Evolutionary conservation across 2,329 filamentous ascomycete genomes (phyloP), one percentile per base, ranked within the genome.

Genomic region (Epichloe elymi): DNA sequence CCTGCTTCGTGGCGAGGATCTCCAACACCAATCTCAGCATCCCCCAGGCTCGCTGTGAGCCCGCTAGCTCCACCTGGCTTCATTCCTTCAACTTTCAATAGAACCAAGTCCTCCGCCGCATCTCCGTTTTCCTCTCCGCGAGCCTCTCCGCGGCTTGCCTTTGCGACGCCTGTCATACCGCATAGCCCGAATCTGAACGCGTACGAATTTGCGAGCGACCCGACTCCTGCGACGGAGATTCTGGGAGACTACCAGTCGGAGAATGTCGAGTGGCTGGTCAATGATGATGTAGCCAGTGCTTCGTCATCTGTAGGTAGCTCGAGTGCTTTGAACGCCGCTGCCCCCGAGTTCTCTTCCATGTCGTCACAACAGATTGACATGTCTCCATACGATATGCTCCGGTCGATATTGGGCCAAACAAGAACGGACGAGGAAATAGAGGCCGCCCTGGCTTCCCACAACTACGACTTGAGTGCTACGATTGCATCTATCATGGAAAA

Each of bases 341-440:
- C 88, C 5, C 85, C 90, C 23, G 89, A 96, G 65, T 96, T 80
- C 59, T 75, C 78, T 1, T 72, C 69, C 55, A 65, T 71, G 63
- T 73, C 76, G 35, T 70, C 76, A 47, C 79, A 84, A 63, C 85
- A 86, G 61, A 80, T 82, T 51, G 90, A 97, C 62, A 97, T 98
- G 91, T 94, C 88, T 53, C 91, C 93, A 0, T 95, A 96, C 68
- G 93, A 98, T 64, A 97, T 98, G 80, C 76, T 98, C 51, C 86
- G 93, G 55, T 96, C 91, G 5, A 94, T 98, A 40, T 75, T 98
- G 26, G 88, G 91, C 46, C 88, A 93, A 59, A 83, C 88, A 50
- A 85, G 86, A 61, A 85, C 88, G 2, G 91, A 97, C 60, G 90
- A 97, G 48, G 93, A 98, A 67, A 91, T 98, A 46, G 90, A 96